phyloP scores from a whole-genome alignment of 108 stramenopile genomes.

The Fragilaria crotonensis region DNA sequence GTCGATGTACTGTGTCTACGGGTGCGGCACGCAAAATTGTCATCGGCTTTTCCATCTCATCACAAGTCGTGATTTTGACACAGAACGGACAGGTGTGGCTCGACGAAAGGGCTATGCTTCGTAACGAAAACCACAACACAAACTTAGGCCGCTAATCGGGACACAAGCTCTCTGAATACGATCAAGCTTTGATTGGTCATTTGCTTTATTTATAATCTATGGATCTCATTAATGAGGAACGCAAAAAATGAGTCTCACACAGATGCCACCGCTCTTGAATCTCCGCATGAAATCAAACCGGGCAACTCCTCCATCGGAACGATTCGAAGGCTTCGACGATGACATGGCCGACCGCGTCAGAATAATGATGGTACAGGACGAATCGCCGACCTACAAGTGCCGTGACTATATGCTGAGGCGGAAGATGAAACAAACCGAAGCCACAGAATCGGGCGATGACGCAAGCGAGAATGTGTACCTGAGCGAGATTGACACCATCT shows the following conservation, averaged over 20 bases:
- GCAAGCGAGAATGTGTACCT: not conserved
- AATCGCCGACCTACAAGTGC: slow-evolving; percentile 2
- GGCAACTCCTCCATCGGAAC: not conserved
- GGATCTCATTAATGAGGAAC: not conserved
- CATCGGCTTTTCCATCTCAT: too few relatives aligned
- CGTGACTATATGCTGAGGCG: not conserved
- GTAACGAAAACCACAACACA: not conserved
- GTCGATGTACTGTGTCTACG: too few relatives aligned
- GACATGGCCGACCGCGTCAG: not conserved
- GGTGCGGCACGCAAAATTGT: too few relatives aligned
- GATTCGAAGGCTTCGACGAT: not conserved
- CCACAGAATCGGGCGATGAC: not conserved
- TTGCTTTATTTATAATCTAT: not conserved
- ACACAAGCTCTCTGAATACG: not conserved
- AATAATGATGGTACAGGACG: slow-evolving; percentile 5
- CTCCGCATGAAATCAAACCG: not conserved
- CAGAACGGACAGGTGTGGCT: too few relatives aligned
- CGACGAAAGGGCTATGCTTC: too few relatives aligned
- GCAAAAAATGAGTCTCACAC: too few relatives aligned
- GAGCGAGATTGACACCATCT: slow-evolving; percentile 19
- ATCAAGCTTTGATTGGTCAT: not conserved
- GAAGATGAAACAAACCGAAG: not conserved
- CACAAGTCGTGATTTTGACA: too few relatives aligned
- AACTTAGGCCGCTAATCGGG: not conserved
- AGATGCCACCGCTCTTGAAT: not conserved